Evolutionary conservation across 2,329 filamentous ascomycete genomes (phyloP), one percentile per base, ranked within the genome.

Genomic region (Nannizziopsis barbatae): DNA sequence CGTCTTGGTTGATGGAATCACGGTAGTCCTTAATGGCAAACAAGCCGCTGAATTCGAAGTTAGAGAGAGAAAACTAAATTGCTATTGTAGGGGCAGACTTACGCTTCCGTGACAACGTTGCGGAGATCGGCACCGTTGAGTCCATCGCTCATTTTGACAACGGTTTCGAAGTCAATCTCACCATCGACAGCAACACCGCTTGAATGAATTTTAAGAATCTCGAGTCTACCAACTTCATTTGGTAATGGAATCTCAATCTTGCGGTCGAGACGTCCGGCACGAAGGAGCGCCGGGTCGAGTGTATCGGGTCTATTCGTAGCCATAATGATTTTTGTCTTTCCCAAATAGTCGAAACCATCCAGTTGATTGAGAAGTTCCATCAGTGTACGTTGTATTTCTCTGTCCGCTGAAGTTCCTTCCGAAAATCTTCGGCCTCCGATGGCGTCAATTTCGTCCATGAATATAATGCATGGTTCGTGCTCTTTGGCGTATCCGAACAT

Each of bases 261-360:
- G 58, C 92, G 79, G 69, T 98, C 93, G 59, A 98, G 75, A 66
- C 92, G 84, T 60, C 89, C 89, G 36, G 89, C 89, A 71, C 89
- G 81, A 42, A 95, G 77, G 58, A 95, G 75, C 1, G 89, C 89
- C 20, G 89, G 89, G 62, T 95, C 89, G 33, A 95, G 79, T 0
- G 89, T 95, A 66, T 95, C 89, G n/a, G 89, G 89, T 69, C 89
- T 76, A 74, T 95, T 95, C 46, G 89, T 95, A 33, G 89, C 92
- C 93, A 98, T 98, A 73, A 98, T 98, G 66, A 98, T 98, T 75
- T 98, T 98, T 48, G 92, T 98, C 76, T 98, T 95, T 59, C 93
- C 92, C 33, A 98, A 77, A 71, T 98, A 98, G 71, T 98, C 92
- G 73, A 98, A 98, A 57, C 93, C 92, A 65, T 98, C 92, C 47